Evolutionary conservation across 116 monocot species (phyloP), one percentile per base, ranked within the genome.

Genomic region (Trichopus zeylanicus): DNA sequence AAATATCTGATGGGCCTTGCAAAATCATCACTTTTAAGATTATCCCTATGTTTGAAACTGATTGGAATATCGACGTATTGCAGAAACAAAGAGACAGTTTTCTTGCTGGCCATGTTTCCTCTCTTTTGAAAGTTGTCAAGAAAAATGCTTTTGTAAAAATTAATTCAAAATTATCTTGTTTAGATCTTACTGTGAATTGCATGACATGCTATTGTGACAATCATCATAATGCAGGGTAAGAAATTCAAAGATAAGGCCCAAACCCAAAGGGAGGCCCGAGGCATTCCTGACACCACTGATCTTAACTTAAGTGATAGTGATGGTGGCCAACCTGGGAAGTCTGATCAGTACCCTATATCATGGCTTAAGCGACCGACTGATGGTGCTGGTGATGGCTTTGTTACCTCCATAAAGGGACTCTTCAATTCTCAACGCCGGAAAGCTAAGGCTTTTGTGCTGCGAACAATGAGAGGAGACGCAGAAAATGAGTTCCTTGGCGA

Each of bases 371-470:
- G 99, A 29, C 87, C 87, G 19, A 80, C 69, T 64, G 99, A 99
- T 78, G 92, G 92, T 20, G 99, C 99, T 19, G 99, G 99, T 31
- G 99, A 99, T 59, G 85, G 92, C 37, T 99, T 99, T 67, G 99
- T 99, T 51, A 92, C 88, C 27, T 99, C 99, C 9, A 85, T 99
- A 54, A 91, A 71, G 59, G 99, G 99, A 28, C 78, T 99, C 20
- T 99, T 99, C 53, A 99, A 88, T 71, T 81, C 92, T 12, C 99
- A 99, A 39, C 91, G 92, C 12, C 92, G 92, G 49, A 84, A 67
- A 60, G 92, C 92, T 6, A 99, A 85, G 71, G 99, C 84, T 28
- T 99, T 99, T 68, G 76, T 95, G 8, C 29, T 82, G 70, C 63
- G 85, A 65, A 85, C 85, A 0, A 85, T 91, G 92, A 73, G 85